A percentile compares a stretch with the other conserved stretches of the same genome.
Conservation (phyloP, 1,284 basidiomycete genomes). For the Ganoderma sinense region DNA sequence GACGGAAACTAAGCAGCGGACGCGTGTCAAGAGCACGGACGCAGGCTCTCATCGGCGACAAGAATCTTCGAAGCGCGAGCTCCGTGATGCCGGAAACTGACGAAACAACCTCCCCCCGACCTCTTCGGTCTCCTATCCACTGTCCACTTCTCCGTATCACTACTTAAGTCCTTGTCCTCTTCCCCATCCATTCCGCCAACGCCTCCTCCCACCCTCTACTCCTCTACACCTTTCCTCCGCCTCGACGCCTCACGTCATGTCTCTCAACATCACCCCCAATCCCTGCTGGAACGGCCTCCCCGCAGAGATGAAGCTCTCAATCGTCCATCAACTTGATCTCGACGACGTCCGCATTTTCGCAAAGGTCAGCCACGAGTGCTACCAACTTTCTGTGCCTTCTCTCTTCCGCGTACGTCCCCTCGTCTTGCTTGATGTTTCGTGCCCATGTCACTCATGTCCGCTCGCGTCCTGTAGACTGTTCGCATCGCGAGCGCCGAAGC, state of each 20-base stretch:
- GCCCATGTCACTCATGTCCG: conserved; percentile 2
- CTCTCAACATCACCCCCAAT: conserved; percentile 13
- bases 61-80: conserved; percentile 8
- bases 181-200: conserved; percentile 11
- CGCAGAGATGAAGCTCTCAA: conserved; percentile 66
- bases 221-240: background rate
- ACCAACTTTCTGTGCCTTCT: conserved; percentile 61
- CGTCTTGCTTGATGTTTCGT: conserved; percentile 2
- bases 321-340: conserved; percentile 58
- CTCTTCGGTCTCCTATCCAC: conserved; percentile 24
- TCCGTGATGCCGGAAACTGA: conserved; percentile 29
- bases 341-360: conserved; percentile 50
- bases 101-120: conserved; percentile 22
- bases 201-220: conserved; percentile 7
- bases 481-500: conserved; percentile 53
- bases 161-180: conserved; percentile 13
- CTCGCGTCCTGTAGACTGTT: conserved; percentile 43
- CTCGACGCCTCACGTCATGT: conserved; percentile 15
- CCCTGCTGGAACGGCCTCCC: conserved; percentile 63
- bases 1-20: conserved; percentile 21
- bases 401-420: conserved; percentile 59
- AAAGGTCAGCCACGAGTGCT: conserved; percentile 53
- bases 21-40: conserved; percentile 5
- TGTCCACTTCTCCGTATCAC: conserved; percentile 6
- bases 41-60: conserved; percentile 24